Base-by-base conservation (phyloP, 2,329 filamentous ascomycete species). In the Colletotrichum sp. region DNA sequence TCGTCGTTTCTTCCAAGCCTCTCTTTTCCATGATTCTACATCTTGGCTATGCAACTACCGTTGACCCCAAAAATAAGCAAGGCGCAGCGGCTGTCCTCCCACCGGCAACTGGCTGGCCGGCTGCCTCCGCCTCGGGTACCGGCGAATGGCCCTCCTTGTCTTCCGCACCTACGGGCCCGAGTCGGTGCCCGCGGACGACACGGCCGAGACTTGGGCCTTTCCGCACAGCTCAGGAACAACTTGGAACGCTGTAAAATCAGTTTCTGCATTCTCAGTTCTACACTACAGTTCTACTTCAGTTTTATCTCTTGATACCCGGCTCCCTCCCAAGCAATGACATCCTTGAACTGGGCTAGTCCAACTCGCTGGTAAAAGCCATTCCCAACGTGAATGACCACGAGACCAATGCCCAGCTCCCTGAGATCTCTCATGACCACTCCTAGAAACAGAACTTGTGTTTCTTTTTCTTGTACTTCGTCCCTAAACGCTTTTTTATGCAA, bases 251-350 rank as follows among this genome's bases (percentile, higher is more conserved):
- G 18, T 21, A 7, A 6, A 21, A 21, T 0, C 14, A 18, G 26
- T 0, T 28, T 28, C 16, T 16, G 13, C 0, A 21, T 36, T 16
- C 63, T 52, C 36, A 26, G 16, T 0, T 12, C n/a, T 13, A 2
- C 4, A 39, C 5, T 66, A 30, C 0, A 26, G 21, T n/a, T 4
- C 39, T 68, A 71, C 60, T 71, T 57, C 18, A 71, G 21, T 3
- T 30, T 71, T 7, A 71, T 26, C 6, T 36, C 32, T 13, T 12
- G 16, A 3, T 28, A 18, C 9, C 6, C 28, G 0, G 3, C 21
- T 18, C 48, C 10, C 3, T 70, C 57, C 71, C 72, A 75, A 10
- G 16, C 14, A 32, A 2, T 1, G 16, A 59, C 28, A n/a, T 70
- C 24, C 2, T 14, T 16, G 10, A 74, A 34, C 9, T 30, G 12